These are phyloP conservation scores for Inosperma sp. DNA, from an alignment of 768 basidiomycete genomes.

Conservation along the genomic window DNA sequence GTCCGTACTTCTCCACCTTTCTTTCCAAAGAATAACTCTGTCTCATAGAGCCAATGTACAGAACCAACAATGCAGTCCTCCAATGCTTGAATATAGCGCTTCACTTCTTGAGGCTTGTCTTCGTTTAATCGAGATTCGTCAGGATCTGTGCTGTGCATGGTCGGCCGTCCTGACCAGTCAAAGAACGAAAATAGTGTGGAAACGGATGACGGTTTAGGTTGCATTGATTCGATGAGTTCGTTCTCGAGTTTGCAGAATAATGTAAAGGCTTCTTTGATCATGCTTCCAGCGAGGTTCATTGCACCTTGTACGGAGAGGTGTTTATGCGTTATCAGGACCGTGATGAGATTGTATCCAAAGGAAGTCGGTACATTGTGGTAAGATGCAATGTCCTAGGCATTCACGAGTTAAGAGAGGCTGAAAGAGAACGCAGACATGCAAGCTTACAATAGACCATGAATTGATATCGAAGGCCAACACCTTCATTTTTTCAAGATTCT, in stretches of 20 bases:
- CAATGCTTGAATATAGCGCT: constrained; percentile 44
- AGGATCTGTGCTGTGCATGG: constrained; percentile 9
- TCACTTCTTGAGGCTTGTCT: constrained; percentile 14
- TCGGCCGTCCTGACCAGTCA: constrained; percentile 13
- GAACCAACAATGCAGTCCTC: constrained; percentile 53
- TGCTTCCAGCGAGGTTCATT: constrained; percentile 36
- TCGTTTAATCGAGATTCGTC: constrained; percentile 9
- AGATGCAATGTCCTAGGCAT: constrained; percentile 51
- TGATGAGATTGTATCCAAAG: constrained; percentile 39
- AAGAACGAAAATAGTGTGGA: constrained; percentile 18
- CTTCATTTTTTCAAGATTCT: constrained; percentile 32
- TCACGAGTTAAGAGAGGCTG: background rate
- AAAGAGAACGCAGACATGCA: constrained; percentile 1
- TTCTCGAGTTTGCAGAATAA: constrained; percentile 31
- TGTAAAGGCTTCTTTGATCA: constrained; percentile 36
- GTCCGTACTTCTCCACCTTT: constrained; percentile 53
- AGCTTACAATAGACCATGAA: constrained; percentile 48
- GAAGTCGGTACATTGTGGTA: constrained; percentile 38
- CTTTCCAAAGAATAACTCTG: constrained; percentile 54
- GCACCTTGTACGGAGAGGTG: constrained; percentile 48
- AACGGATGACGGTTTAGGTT: background rate
- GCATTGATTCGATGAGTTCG: constrained; percentile 4
- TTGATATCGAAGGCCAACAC: constrained; percentile 46
- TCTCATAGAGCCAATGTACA: constrained; percentile 65
- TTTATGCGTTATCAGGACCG: constrained; percentile 42